Conservation (phyloP, 2,329 filamentous ascomycete genomes). For the Anthostomella pinea region DNA sequence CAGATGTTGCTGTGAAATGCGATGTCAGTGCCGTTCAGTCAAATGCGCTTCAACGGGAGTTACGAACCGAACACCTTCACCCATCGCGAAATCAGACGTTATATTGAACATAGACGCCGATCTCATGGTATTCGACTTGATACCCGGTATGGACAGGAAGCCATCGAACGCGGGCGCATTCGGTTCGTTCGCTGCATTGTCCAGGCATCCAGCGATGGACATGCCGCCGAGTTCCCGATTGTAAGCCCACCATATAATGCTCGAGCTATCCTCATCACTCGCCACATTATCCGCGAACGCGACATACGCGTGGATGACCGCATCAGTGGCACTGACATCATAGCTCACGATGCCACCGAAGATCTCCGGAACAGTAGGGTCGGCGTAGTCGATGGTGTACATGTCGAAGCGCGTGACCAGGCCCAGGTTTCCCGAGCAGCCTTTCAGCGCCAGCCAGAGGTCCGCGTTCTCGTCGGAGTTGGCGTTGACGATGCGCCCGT, state of each 20-base stretch:
- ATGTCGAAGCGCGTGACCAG: slow-evolving; percentile 22
- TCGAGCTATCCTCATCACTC: slow-evolving; percentile 16
- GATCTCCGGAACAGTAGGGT: slow-evolving; percentile 14
- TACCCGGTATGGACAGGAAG: slow-evolving; percentile 23
- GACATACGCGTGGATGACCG: slow-evolving; percentile 22
- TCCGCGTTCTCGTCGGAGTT: slow-evolving; percentile 34
- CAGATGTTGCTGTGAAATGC: slow-evolving; percentile 27
- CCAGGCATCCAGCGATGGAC: slow-evolving; percentile 28
- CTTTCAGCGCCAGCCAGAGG: slow-evolving; percentile 39
- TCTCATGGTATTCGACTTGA: slow-evolving; percentile 26
- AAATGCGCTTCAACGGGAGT: neutral
- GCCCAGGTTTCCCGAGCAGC: slow-evolving; percentile 42
- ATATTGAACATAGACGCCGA: slow-evolving; percentile 29
- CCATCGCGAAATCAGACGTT: slow-evolving; percentile 28
- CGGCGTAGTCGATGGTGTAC: slow-evolving; percentile 7
- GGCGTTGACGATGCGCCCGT: slow-evolving; percentile 38
- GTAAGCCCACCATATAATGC: slow-evolving; percentile 34
- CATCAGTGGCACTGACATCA: slow-evolving; percentile 7
- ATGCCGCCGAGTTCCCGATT: slow-evolving; percentile 29
- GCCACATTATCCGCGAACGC: slow-evolving; percentile 14
- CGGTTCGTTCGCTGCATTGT: slow-evolving; percentile 26
- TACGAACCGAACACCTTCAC: slow-evolving; percentile 17
- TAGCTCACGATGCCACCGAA: slow-evolving; percentile 39
- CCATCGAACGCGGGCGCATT: slow-evolving; percentile 29
- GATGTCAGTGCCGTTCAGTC: slow-evolving; percentile 8